Conservation (phyloP, 169 alveolate genomes). For the Babesia sp. region DNA sequence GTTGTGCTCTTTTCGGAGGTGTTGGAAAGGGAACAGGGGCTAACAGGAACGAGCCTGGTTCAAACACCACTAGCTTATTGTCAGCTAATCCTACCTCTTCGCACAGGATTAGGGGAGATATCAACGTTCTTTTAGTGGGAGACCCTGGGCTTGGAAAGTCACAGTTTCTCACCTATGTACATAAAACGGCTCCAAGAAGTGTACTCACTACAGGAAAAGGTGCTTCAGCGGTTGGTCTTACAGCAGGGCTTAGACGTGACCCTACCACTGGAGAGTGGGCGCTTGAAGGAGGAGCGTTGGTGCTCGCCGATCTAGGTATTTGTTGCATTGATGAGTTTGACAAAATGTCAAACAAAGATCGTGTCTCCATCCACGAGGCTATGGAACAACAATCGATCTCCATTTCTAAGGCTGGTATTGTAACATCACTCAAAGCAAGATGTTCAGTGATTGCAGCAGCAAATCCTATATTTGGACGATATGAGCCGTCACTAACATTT, state of each 20-base stretch:
- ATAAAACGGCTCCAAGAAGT: constrained; percentile 94
- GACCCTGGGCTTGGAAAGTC: constrained; percentile 99
- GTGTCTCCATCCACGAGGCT: constrained; percentile 99
- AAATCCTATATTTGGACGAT: constrained; percentile 95
- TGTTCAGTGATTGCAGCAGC: constrained; percentile 99
- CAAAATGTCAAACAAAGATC: constrained; percentile 99
- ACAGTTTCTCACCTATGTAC: constrained; percentile 96
- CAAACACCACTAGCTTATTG: constrained; percentile 6
- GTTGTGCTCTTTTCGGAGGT: constrained; percentile 94
- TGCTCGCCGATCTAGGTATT: constrained; percentile 98
- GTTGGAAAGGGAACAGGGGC: constrained; percentile 72
- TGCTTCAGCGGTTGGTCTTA: constrained; percentile 99
- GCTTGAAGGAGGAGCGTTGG: constrained; percentile 99
- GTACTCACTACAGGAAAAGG: constrained; percentile 99
- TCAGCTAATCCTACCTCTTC: constrained; percentile 88
- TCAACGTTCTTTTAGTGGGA: constrained; percentile 91
- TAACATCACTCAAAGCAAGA: constrained; percentile 96
- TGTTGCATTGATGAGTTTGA: constrained; percentile 99
- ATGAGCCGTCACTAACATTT: constrained; percentile 94
- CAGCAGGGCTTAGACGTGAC: constrained; percentile 97
- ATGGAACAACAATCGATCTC: constrained; percentile 99
- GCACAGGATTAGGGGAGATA: constrained; percentile 97
- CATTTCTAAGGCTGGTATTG: constrained; percentile 98
- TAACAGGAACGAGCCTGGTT: constrained; percentile 12
- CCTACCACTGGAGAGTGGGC: constrained; percentile 97